These are phyloP conservation scores for Odontarrhena argentea DNA, from an alignment of 345 rosid species.

Conservation along the genomic window DNA sequence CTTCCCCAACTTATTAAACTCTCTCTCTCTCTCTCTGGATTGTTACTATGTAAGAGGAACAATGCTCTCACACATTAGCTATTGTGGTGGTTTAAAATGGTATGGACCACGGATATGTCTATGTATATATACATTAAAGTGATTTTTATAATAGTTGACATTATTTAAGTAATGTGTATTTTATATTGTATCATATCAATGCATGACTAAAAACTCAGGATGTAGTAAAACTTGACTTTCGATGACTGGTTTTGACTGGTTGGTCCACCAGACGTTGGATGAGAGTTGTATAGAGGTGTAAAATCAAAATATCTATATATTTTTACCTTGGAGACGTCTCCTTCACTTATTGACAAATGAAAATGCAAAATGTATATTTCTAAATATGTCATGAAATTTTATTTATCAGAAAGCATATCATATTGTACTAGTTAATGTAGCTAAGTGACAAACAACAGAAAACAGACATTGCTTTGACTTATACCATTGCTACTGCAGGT, in stretches of 20 bases:
- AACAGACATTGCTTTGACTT: slow-evolving; percentile 39
- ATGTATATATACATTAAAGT: slow-evolving; percentile 2
- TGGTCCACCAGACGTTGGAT: slow-evolving; percentile 79
- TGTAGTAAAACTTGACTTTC: slow-evolving; percentile 30
- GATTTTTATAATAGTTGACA: slow-evolving; percentile 6
- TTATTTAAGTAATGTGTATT: slow-evolving; percentile 11
- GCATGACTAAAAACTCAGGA: slow-evolving; percentile 23
- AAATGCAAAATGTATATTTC: slow-evolving; percentile 13
- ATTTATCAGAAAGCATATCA: slow-evolving; percentile 33
- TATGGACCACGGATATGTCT: slow-evolving; percentile 27
- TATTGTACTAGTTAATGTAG: slow-evolving; percentile 22
- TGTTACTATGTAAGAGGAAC: slow-evolving; percentile 22
- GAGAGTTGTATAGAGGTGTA: background rate
- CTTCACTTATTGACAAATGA: background rate
- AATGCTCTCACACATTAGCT: slow-evolving; percentile 6
- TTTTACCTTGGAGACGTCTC: slow-evolving; percentile 6
- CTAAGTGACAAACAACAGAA: slow-evolving; percentile 34
- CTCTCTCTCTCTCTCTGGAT: slow-evolving; percentile 31
- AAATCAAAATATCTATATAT: background rate
- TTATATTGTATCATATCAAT: slow-evolving; percentile 3
- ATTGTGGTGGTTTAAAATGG: background rate
- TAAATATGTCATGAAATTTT: slow-evolving; percentile 7
- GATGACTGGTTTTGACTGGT: slow-evolving; percentile 84
- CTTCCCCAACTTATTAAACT: background rate
- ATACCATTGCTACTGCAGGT: slow-evolving; percentile 17